Conservation (phyloP, 306 rosid genomes). For the Styphnolobium japonicum region DNA sequence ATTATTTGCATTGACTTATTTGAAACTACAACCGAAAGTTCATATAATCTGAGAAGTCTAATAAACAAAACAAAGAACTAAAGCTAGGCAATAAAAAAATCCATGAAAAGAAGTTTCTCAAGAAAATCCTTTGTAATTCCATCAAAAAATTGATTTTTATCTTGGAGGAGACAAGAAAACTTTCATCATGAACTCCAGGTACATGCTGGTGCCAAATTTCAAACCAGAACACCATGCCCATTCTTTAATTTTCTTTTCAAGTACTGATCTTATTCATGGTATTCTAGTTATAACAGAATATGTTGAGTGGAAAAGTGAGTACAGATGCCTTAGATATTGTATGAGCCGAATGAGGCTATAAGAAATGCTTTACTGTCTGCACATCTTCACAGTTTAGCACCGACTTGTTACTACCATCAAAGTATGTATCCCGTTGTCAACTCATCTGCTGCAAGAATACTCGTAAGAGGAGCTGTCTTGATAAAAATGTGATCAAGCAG, state of each 20-base stretch:
- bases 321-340: not conserved
- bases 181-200: not conserved
- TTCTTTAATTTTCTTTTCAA: not conserved
- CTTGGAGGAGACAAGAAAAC: not conserved
- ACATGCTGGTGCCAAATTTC: not conserved
- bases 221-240: not conserved
- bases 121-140: not conserved
- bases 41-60: not conserved
- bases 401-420: not conserved
- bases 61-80: not conserved
- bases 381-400: not conserved
- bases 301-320: not conserved
- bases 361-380: not conserved
- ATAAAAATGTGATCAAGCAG: not conserved
- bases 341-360: not conserved
- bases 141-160: not conserved
- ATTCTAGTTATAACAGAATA: slow-evolving; percentile 3
- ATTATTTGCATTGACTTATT: not conserved
- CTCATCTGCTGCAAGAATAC: not conserved
- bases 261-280: not conserved
- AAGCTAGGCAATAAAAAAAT: not conserved
- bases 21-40: not conserved
- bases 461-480: not conserved
- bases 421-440: not conserved
- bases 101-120: not conserved